A percentile compares a stretch with the other conserved stretches of the same genome.
Evolutionary conservation across 495 filamentous ascomycete genomes (phyloP).

Genomic region (Podospora pseudoanserina): DNA sequence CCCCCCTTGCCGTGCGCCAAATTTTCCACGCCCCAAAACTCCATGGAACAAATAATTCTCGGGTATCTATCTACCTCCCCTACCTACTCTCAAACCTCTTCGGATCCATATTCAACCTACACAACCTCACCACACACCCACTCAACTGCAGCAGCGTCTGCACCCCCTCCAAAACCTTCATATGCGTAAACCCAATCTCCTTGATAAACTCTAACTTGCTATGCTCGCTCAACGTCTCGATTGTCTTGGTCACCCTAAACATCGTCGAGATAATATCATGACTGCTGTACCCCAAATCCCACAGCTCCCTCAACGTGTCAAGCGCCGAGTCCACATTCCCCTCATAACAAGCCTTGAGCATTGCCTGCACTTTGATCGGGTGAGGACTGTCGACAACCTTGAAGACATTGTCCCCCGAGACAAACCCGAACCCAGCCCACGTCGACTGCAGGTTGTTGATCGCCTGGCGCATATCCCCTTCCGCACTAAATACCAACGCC

Average conservation of each 20-base stretch:
- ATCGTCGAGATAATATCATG: constrained; percentile 98
- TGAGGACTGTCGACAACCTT: constrained; percentile 96
- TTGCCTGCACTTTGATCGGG: constrained; percentile 95
- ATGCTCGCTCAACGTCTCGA: constrained; percentile 84
- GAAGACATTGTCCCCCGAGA: constrained; percentile 97
- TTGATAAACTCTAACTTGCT: constrained; percentile 93
- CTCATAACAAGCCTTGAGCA: constrained; percentile 96
- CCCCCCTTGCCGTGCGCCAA: no score
- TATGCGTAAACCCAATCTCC: constrained; percentile 98
- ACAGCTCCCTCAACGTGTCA: constrained; percentile 84
- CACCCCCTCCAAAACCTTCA: constrained; percentile 96
- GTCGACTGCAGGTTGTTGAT: constrained; percentile 99
- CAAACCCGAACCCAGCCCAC: constrained; percentile 91
- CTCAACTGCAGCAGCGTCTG: constrained; percentile 91
- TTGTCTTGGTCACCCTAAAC: constrained; percentile 97
- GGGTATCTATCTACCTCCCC: background rate
- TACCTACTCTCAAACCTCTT: constrained; percentile 63
- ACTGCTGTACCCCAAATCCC: constrained; percentile 89
- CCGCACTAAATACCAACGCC: constrained; percentile 91
- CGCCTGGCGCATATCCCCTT: constrained; percentile 98
- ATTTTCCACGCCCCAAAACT: no score
- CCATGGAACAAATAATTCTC: background rate
- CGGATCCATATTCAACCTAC: constrained; percentile 92
- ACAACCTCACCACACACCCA: constrained; percentile 83
- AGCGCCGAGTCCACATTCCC: constrained; percentile 83